Evolutionary conservation across 2,329 filamentous ascomycete species (phyloP).

Genomic region (Simplicillium aogashimaense): DNA sequence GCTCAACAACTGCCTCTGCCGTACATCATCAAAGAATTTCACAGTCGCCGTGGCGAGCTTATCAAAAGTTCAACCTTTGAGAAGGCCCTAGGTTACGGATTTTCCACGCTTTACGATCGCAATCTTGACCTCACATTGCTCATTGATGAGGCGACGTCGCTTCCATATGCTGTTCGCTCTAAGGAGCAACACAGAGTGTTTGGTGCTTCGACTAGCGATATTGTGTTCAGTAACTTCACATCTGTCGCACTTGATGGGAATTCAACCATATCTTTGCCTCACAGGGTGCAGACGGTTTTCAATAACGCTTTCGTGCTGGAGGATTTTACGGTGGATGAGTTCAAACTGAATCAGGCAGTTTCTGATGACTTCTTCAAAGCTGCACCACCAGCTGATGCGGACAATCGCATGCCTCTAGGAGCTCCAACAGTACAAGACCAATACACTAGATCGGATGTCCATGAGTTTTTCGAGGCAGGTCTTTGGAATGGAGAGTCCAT

Average conservation of each 20-base stretch:
- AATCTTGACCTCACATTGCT: neutral
- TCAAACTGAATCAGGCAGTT: neutral
- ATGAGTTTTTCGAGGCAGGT: slow-evolving; percentile 1
- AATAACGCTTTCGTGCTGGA: neutral
- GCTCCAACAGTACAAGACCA: neutral
- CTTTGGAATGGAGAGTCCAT: neutral
- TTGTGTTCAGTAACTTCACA: neutral
- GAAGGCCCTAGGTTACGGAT: neutral
- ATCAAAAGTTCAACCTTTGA: neutral
- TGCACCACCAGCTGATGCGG: neutral
- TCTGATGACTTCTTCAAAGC: neutral
- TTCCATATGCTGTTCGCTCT: neutral
- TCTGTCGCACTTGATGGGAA: neutral
- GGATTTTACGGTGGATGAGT: neutral
- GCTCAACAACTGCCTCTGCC: neutral
- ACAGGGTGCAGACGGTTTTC: neutral
- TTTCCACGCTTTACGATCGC: neutral
- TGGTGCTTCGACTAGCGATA: neutral
- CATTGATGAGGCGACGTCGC: neutral
- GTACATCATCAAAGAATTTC: neutral
- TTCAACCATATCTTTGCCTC: neutral
- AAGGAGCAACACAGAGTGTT: neutral
- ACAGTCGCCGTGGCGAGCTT: neutral
- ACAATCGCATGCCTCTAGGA: neutral
- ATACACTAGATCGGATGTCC: neutral